Evolutionary conservation across 331 rosid genomes (phyloP), one percentile per base, ranked within the genome.

Genomic region (Quercus lobata): DNA sequence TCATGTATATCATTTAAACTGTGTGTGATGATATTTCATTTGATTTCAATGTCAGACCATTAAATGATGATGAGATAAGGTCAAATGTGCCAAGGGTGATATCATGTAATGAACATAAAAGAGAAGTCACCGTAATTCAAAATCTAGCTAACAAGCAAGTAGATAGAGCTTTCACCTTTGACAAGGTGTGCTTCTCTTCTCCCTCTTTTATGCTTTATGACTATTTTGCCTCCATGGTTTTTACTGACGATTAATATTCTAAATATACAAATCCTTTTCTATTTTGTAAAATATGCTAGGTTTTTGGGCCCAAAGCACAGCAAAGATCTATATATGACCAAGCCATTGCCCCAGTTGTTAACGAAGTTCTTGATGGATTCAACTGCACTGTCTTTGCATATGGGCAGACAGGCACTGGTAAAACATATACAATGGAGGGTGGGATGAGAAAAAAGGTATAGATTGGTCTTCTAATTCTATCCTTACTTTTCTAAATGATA

Each of bases 391-490:
- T 93, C 71, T 96, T 96, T 49, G 99, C 99, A 5, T 96, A 96
- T 83, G 99, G 99, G 61, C 99, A 96, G 80, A 95, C 99, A 1
- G 99, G 99, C 34, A 93, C 99, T 0, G 99, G 99, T 63, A 95
- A 95, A 90, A 96, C 99, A 52, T 96, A 96, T 79, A 96, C 99
- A 17, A 96, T 96, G 99, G 99, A 96, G 81, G 99, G 99, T 60
- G 99, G 99, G 58, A 91, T 90, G 95, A 87, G 90, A 86, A 85
- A 86, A 9, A 94, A 95, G 96, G 99, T 95, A 88, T 34, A 21
- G 63, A 75, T 74, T 37, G 22, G 77, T 65, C 3, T 22, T 41
- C 46, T 56, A 41, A 66, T 52, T 49, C 34, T 25, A 32, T 19
- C 55, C 57, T 60, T 60, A 6, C 63, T 62, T 71, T 34, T 29